Conservation (phyloP, 1,139 yeast species). For the Sugiyamaella xylanicola region DNA sequence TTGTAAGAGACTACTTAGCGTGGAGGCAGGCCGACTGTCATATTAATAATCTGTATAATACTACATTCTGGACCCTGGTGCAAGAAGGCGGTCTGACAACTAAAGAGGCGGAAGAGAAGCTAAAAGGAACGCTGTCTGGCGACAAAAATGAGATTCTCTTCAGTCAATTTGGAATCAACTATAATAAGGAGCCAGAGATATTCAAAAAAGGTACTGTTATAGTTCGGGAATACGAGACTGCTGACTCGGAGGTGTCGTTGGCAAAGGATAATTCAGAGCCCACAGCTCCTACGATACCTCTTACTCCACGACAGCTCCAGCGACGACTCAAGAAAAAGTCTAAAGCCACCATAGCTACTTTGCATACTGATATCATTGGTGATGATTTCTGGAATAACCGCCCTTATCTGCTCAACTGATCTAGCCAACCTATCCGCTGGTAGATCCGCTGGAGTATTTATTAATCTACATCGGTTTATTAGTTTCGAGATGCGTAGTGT, state of each 20-base stretch:
- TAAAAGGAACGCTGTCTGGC: slow-evolving; percentile 71
- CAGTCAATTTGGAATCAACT: slow-evolving; percentile 75
- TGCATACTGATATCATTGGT: slow-evolving; percentile 47
- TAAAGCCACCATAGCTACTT: slow-evolving; percentile 50
- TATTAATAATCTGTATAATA: slow-evolving; percentile 89
- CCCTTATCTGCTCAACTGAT: slow-evolving; percentile 28
- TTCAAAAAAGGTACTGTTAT: slow-evolving; percentile 83
- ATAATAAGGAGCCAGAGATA: slow-evolving; percentile 86
- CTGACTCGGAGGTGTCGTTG: not conserved
- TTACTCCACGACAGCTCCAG: slow-evolving; percentile 54
- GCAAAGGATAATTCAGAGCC: not conserved
- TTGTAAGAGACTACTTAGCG: slow-evolving; percentile 75
- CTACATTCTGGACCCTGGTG: slow-evolving; percentile 89
- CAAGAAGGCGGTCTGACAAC: slow-evolving; percentile 68
- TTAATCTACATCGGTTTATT: too few relatives aligned
- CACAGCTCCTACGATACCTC: slow-evolving; percentile 16
- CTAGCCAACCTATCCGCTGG: too few relatives aligned
- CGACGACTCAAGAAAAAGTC: slow-evolving; percentile 52
- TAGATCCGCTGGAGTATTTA: not conserved
- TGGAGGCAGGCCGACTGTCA: slow-evolving; percentile 99
- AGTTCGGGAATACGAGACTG: slow-evolving; percentile 50
- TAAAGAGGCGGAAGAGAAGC: slow-evolving; percentile 71
- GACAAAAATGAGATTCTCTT: slow-evolving; percentile 90
- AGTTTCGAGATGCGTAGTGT: too few relatives aligned
- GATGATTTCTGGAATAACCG: slow-evolving; percentile 37